Conservation (phyloP, 768 basidiomycete genomes). For the Tylopilus rubrobrunneus region DNA sequence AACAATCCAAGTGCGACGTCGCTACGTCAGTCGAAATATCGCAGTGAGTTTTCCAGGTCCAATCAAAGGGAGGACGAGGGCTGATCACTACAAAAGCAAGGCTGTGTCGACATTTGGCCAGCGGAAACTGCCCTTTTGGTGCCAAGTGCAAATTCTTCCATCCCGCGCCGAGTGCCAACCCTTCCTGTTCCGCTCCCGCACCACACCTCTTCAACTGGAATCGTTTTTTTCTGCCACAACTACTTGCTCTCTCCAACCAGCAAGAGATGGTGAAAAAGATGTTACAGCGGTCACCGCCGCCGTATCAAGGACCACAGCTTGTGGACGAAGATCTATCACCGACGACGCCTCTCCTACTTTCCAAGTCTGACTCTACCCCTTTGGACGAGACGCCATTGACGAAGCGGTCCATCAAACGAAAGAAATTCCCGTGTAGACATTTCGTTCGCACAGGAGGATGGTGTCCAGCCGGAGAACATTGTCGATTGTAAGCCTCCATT, state of each 20-base stretch:
- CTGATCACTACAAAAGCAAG: conserved; percentile 27
- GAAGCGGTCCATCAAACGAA: conserved; percentile 9
- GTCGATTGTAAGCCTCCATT: conserved; percentile 37
- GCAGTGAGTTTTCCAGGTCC: conserved; percentile 25
- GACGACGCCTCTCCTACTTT: conserved; percentile 20
- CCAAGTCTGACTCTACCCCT: conserved; percentile 18
- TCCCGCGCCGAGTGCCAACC: conserved; percentile 13
- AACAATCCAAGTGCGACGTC: conserved; percentile 7
- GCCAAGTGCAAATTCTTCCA: conserved; percentile 38
- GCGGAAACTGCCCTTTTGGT: conserved; percentile 37
- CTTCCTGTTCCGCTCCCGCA: conserved; percentile 14
- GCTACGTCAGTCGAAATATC: conserved; percentile 25
- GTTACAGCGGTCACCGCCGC: conserved; percentile 1
- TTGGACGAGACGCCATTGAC: conserved; percentile 5
- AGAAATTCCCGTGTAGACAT: conserved; percentile 39
- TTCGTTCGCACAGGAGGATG: conserved; percentile 39
- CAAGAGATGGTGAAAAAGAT: neutral
- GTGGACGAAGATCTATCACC: conserved; percentile 21
- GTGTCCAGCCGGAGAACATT: conserved; percentile 41
- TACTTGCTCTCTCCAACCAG: conserved; percentile 9
- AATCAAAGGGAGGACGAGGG: neutral
- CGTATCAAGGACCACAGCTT: conserved; percentile 5
- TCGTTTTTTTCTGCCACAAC: conserved; percentile 13
- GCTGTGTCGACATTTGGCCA: conserved; percentile 35
- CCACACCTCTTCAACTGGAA: conserved; percentile 17